Percentiles rank a stretch among this genome's conserved stretches.
phyloP scores from a whole-genome alignment of 2,329 filamentous ascomycete genomes.

The Ascochyta koolunga region DNA sequence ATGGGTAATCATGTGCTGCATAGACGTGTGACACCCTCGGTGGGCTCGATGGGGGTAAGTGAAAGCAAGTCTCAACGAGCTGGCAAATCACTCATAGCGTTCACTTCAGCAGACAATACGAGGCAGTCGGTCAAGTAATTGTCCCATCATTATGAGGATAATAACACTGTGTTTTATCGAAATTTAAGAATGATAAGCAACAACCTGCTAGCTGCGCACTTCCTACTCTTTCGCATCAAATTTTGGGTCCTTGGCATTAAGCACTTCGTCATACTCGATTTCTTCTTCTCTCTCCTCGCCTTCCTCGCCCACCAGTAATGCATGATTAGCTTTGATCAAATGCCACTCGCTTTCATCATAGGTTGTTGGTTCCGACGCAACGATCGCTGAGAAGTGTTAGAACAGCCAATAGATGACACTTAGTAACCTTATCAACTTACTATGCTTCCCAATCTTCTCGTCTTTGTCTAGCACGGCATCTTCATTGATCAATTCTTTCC shows the following conservation, averaged over 20 bases:
- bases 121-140: too few species aligned
- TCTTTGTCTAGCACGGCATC: constrained; percentile 44
- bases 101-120: too few species aligned
- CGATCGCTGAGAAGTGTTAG: constrained; percentile 41
- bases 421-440: not conserved
- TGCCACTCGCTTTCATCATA: constrained; percentile 60
- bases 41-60: too few species aligned
- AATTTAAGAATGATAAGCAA: not conserved
- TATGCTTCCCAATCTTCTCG: constrained; percentile 57
- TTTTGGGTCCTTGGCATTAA: constrained; percentile 51
- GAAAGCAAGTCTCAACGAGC: too few species aligned
- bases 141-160: too few species aligned
- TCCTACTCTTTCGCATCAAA: constrained; percentile 20
- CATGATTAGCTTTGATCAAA: constrained; percentile 57
- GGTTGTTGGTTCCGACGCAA: constrained; percentile 61
- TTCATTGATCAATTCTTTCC: constrained; percentile 42
- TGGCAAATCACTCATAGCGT: too few species aligned
- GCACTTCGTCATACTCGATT: constrained; percentile 46
- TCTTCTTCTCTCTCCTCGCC: constrained; percentile 47
- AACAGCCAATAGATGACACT: not conserved
- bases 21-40: not conserved
- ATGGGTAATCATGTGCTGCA: too few species aligned
- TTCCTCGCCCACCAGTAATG: constrained; percentile 51
- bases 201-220: not conserved
- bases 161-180: too few species aligned